phyloP scores from a whole-genome alignment of 371 early-diverging fungal genomes.

The Rhizopus stolonifer region DNA sequence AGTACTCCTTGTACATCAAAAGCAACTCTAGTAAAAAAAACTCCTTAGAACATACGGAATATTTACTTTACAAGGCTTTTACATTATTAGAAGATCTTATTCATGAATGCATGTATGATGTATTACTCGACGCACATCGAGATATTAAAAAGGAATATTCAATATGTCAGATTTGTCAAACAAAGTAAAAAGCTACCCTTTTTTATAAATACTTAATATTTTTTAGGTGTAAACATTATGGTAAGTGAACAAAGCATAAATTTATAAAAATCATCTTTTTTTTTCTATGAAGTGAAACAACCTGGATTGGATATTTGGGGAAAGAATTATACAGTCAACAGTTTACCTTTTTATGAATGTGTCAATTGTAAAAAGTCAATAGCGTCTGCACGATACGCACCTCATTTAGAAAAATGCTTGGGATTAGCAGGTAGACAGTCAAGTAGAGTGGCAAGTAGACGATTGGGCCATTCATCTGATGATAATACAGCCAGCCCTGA shows the following conservation, averaged over 20 bases:
- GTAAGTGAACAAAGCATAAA: slow-evolving; percentile 24
- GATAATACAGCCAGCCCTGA: slow-evolving; percentile 22
- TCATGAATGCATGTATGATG: slow-evolving; percentile 68
- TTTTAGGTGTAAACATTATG: slow-evolving; percentile 30
- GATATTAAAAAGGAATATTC: slow-evolving; percentile 56
- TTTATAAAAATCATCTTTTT: slow-evolving; percentile 1
- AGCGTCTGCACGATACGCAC: slow-evolving; percentile 82
- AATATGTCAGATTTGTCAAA: slow-evolving; percentile 70
- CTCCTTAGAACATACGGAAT: not conserved
- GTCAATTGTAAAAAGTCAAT: slow-evolving; percentile 73
- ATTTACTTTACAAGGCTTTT: slow-evolving; percentile 31
- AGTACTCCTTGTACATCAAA: slow-evolving; percentile 19
- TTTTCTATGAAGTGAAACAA: slow-evolving; percentile 30
- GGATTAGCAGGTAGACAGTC: slow-evolving; percentile 76
- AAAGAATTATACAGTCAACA: slow-evolving; percentile 55
- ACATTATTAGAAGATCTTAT: slow-evolving; percentile 53
- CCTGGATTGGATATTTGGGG: slow-evolving; percentile 76
- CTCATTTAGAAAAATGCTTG: slow-evolving; percentile 89
- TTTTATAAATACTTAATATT: not conserved
- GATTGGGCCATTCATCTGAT: slow-evolving; percentile 36
- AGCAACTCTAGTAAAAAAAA: slow-evolving; percentile 28
- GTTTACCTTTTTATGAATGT: slow-evolving; percentile 70
- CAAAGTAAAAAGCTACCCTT: slow-evolving; percentile 42
- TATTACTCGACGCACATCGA: slow-evolving; percentile 64
- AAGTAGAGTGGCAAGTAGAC: slow-evolving; percentile 62